These are phyloP conservation scores for Yamadazyma sp. DNA, from an alignment of 1,139 yeast species.

Conservation along the genomic window DNA sequence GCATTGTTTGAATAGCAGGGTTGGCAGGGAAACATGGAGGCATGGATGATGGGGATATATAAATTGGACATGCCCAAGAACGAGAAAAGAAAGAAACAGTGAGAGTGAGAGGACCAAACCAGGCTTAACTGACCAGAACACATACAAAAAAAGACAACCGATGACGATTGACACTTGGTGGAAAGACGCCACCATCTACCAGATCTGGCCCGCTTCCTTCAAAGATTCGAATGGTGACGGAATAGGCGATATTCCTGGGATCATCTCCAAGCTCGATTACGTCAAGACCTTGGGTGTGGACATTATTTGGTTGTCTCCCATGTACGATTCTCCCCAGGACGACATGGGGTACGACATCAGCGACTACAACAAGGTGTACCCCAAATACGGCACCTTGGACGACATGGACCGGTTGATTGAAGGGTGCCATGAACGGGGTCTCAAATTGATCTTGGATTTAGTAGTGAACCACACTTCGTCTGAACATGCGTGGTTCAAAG, in stretches of 20 bases:
- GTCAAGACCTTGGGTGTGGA: constrained; percentile 52
- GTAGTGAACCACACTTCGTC: constrained; percentile 60
- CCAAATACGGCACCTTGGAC: constrained; percentile 53
- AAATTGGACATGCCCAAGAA: too few species aligned
- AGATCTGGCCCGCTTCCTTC: constrained; percentile 59
- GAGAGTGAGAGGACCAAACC: too few species aligned
- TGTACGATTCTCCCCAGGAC: constrained; percentile 58
- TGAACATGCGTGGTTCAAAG: constrained; percentile 59
- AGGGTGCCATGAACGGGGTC: constrained; percentile 48
- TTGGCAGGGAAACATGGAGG: too few species aligned
- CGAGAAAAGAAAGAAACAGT: too few species aligned
- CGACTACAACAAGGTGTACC: constrained; percentile 51
- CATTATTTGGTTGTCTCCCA: constrained; percentile 58
- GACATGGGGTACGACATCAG: constrained; percentile 67
- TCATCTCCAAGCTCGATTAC: constrained; percentile 52
- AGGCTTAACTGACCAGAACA: constrained; percentile 8
- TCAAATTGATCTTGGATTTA: constrained; percentile 54
- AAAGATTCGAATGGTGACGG: constrained; percentile 62
- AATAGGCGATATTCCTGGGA: constrained; percentile 56
- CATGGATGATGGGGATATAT: too few species aligned
- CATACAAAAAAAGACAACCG: too few species aligned
- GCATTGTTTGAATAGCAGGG: not conserved
- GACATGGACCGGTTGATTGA: constrained; percentile 51
- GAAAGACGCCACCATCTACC: constrained; percentile 57
- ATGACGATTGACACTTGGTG: constrained; percentile 56